These are phyloP conservation scores for Citrullus colocynthis DNA, from an alignment of 306 rosid genomes.

Conservation along the genomic window DNA sequence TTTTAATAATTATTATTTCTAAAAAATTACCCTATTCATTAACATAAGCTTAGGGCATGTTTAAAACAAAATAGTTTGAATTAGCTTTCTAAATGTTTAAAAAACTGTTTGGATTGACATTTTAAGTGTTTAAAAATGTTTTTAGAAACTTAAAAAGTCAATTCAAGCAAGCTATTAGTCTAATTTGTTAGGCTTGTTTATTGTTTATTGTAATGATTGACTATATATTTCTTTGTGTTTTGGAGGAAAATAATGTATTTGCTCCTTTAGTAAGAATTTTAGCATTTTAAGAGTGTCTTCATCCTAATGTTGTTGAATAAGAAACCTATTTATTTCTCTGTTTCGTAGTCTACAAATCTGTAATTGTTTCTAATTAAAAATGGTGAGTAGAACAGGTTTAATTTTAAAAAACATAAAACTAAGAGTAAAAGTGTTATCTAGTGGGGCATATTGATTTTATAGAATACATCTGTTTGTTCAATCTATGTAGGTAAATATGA, in stretches of 20 bases:
- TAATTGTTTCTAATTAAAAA: not conserved
- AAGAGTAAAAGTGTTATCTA: not conserved
- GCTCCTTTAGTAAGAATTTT: not conserved
- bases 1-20: too few species aligned
- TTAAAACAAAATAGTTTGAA: too few species aligned
- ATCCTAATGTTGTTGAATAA: not conserved
- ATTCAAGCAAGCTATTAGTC: not conserved
- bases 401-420: not conserved
- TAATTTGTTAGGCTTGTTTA: not conserved
- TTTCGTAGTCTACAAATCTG: not conserved
- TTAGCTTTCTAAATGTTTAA: too few species aligned
- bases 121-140: too few species aligned
- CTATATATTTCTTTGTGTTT: not conserved
- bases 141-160: too few species aligned
- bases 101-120: too few species aligned
- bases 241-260: not conserved
- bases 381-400: not conserved
- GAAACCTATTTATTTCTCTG: not conserved
- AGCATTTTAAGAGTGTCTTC: not conserved
- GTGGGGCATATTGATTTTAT: not conserved
- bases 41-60: not conserved
- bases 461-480: not conserved
- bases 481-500: slow-evolving; percentile 80
- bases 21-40: not conserved
- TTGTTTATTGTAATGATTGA: not conserved